phyloP scores from a whole-genome alignment of 108 stramenopile species.

The Nitzschia putrida region DNA sequence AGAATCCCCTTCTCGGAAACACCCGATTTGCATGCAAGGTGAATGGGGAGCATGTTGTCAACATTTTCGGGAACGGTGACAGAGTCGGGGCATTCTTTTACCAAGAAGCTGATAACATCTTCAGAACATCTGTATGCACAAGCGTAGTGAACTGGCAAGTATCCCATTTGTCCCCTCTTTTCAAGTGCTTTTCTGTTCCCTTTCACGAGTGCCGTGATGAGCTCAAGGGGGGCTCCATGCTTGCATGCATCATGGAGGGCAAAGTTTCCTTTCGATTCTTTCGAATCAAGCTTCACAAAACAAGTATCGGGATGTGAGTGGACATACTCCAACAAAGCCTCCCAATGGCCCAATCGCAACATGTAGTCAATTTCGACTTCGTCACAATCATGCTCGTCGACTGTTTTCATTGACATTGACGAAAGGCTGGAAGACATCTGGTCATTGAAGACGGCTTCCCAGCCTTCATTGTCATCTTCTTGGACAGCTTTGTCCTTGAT shows the following conservation, averaged over 20 bases:
- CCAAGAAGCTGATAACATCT: slow-evolving; percentile 46
- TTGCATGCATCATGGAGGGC: slow-evolving; percentile 61
- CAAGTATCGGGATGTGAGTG: slow-evolving; percentile 4
- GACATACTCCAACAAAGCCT: slow-evolving; percentile 5
- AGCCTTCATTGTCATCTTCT: slow-evolving; percentile 73
- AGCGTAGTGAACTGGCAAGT: slow-evolving; percentile 72
- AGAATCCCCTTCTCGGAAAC: slow-evolving; percentile 50
- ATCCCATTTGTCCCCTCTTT: slow-evolving; percentile 46
- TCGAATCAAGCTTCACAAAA: not conserved
- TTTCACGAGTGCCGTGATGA: slow-evolving; percentile 40
- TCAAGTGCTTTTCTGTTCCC: slow-evolving; percentile 41
- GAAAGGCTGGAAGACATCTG: not conserved
- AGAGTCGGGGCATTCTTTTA: slow-evolving; percentile 65
- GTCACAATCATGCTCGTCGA: not conserved
- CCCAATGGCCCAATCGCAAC: slow-evolving; percentile 15
- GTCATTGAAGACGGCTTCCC: slow-evolving; percentile 89
- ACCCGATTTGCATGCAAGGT: slow-evolving; percentile 62
- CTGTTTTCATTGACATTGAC: slow-evolving; percentile 2
- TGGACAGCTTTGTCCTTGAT: slow-evolving; percentile 41
- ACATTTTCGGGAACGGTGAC: slow-evolving; percentile 25
- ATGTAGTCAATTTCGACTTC: not conserved
- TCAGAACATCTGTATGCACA: slow-evolving; percentile 59
- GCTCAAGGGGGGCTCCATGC: slow-evolving; percentile 44
- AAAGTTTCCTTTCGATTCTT: slow-evolving; percentile 20
- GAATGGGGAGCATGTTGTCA: slow-evolving; percentile 54